Base-by-base conservation (phyloP, 192 early-diverging fungal genomes). In the Pecoramyces ruminantium region DNA sequence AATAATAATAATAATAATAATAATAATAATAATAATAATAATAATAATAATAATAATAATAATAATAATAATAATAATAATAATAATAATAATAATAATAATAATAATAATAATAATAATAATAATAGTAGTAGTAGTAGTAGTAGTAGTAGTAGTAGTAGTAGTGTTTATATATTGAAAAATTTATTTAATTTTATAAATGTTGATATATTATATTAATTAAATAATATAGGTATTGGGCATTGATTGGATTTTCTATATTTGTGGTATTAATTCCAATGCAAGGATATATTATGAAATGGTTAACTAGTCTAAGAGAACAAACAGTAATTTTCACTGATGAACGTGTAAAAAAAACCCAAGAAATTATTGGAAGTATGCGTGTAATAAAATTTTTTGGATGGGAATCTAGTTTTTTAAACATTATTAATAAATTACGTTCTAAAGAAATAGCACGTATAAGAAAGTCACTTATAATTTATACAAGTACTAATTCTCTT, bases 331-430 rank as follows among this genome's bases (percentile, higher is more conserved):
- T 88, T 12, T 86, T 94, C 28, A 94, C 94, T 18, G 94, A 95
- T 83, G 85, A 83, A 30, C 92, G 94, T 81, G 92, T 95, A 79
- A 92, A 93, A n/a, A n/a, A n/a, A n/a, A n/a, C n/a, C n/a, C n/a
- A n/a, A n/a, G n/a, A n/a, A n/a, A n/a, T n/a, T n/a, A 82, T 95
- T 29, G 82, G 86, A 28, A 92, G 92, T 25, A 95, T 94, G 84
- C 89, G 92, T 28, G 88, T 93, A 40, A 89, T 94, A 83, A 94
- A 94, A 82, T 91, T 92, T 80, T 93, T 92, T 82, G 90, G 90
- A 12, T 94, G 92, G 92, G 92, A 93, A 81, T 4, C 14, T 51
- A 51, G 42, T 21, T 51, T 51, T 51, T 51, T 51, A 51, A 78
- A 81, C 27, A 28, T 30, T 79, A 81, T 81, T 4, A 51, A 51